A percentile compares a stretch with the other conserved stretches of the same genome.
These are phyloP conservation scores for Strobilomyces confusus DNA, from an alignment of 768 basidiomycete genomes.

Conservation along the genomic window DNA sequence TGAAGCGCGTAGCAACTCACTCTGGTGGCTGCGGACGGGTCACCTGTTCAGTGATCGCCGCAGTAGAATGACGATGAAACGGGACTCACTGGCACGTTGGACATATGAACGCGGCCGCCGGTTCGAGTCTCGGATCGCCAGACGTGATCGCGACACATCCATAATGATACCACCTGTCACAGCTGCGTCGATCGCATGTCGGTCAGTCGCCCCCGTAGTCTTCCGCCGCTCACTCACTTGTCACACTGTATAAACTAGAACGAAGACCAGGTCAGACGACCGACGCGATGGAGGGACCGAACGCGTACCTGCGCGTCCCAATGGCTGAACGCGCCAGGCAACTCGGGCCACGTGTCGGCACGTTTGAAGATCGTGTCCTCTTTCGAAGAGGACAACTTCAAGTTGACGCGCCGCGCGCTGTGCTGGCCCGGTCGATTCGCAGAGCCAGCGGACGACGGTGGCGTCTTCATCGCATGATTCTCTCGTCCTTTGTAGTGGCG, in stretches of 20 bases:
- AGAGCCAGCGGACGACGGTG: background rate
- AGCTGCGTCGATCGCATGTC: constrained; percentile 25
- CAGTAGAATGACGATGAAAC: background rate
- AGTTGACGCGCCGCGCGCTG: background rate
- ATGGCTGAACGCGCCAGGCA: constrained; percentile 5
- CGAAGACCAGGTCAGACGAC: background rate
- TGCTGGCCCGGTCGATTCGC: background rate
- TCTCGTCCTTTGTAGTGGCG: background rate
- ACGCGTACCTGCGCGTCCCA: constrained; percentile 24
- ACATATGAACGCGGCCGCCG: constrained; percentile 35
- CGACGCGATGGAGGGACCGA: background rate
- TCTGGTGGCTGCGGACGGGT: constrained; percentile 6
- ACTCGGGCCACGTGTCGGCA: constrained; percentile 14
- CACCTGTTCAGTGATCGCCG: background rate
- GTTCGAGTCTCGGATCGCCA: constrained; percentile 36
- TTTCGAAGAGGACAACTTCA: constrained; percentile 1
- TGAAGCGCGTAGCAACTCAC: background rate
- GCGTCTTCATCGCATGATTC: background rate
- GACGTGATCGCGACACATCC: constrained; percentile 43
- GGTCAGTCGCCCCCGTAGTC: background rate
- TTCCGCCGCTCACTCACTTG: constrained; percentile 19
- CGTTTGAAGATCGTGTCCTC: background rate
- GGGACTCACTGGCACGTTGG: constrained; percentile 37
- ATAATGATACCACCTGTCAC: constrained; percentile 48
- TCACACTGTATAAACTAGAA: constrained; percentile 35